phyloP scores from a whole-genome alignment of 768 basidiomycete species.

The Leccinum arenicola region DNA sequence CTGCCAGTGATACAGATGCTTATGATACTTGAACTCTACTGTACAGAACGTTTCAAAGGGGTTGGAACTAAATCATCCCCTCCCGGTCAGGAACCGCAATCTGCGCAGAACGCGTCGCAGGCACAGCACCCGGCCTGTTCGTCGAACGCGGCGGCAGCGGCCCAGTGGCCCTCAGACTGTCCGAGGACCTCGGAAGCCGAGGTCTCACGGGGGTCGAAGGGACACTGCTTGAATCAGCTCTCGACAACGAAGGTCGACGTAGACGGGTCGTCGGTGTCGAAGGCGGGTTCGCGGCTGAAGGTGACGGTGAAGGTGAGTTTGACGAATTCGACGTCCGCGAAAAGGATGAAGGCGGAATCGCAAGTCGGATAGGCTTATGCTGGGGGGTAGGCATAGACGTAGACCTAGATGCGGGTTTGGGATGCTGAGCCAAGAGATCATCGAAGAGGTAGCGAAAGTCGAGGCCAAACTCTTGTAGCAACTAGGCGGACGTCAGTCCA shows the following conservation, averaged over 20 bases:
- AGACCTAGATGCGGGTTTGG: constrained; percentile 34
- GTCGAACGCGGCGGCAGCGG: constrained; percentile 64
- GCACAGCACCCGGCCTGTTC: constrained; percentile 58
- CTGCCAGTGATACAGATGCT: not conserved
- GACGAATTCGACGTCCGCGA: constrained; percentile 16
- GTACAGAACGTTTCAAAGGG: too few relatives aligned
- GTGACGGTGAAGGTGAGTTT: constrained; percentile 15
- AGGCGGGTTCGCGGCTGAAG: constrained; percentile 16
- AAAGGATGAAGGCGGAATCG: constrained; percentile 14
- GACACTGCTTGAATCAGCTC: constrained; percentile 27
- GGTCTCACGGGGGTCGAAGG: constrained; percentile 13
- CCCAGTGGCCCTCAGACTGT: constrained; percentile 39
- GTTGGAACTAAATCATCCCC: constrained; percentile 52
- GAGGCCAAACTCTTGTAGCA: constrained; percentile 89
- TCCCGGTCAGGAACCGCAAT: constrained; percentile 54
- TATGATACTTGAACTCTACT: too few relatives aligned
- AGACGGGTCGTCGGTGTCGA: constrained; percentile 24
- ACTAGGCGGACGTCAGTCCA: constrained; percentile 38
- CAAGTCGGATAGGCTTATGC: constrained; percentile 31
- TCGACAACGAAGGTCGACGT: constrained; percentile 26
- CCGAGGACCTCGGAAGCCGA: constrained; percentile 30
- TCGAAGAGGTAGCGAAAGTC: constrained; percentile 95
- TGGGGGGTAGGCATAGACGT: constrained; percentile 11
- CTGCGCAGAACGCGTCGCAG: constrained; percentile 43
- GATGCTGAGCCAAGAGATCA: constrained; percentile 54